phyloP scores from a whole-genome alignment of 108 stramenopile species.

The Licmophora abbreviata region DNA sequence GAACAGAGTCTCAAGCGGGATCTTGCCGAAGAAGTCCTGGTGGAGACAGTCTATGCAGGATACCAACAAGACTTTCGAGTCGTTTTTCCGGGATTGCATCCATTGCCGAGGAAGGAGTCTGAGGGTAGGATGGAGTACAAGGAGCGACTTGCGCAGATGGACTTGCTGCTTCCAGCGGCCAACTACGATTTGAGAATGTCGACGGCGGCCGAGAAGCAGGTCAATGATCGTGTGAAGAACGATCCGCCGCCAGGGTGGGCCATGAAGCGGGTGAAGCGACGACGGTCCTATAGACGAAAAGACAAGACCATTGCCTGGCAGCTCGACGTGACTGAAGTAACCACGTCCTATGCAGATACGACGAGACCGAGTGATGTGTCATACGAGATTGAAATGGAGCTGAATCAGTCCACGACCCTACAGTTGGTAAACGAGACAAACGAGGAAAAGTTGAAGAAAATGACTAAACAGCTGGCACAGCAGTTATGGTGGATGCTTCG shows the following conservation, averaged over 20 bases:
- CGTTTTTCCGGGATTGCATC: constrained; percentile 45
- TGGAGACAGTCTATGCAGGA: constrained; percentile 72
- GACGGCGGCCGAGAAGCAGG: constrained; percentile 55
- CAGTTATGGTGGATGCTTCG: constrained; percentile 75
- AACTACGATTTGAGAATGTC: constrained; percentile 67
- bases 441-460: constrained; percentile 26
- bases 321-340: constrained; percentile 82
- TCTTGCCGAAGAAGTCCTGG: constrained; percentile 46
- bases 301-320: constrained; percentile 81
- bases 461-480: constrained; percentile 43
- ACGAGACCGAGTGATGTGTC: constrained; percentile 27
- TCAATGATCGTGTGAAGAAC: constrained; percentile 30
- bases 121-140: constrained; percentile 72
- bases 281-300: constrained; percentile 61
- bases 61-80: constrained; percentile 53
- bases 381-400: constrained; percentile 83
- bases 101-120: constrained; percentile 2
- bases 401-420: constrained; percentile 35
- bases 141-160: constrained; percentile 52
- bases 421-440: constrained; percentile 52
- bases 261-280: constrained; percentile 59
- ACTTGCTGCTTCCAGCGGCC: constrained; percentile 66
- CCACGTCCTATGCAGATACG: constrained; percentile 28
- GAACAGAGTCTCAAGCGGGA: constrained; percentile 45
- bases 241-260: constrained; percentile 51